These are phyloP conservation scores for Leishmania braziliensis DNA, from an alignment of 208 protist genomes.

Conservation along the genomic window DNA sequence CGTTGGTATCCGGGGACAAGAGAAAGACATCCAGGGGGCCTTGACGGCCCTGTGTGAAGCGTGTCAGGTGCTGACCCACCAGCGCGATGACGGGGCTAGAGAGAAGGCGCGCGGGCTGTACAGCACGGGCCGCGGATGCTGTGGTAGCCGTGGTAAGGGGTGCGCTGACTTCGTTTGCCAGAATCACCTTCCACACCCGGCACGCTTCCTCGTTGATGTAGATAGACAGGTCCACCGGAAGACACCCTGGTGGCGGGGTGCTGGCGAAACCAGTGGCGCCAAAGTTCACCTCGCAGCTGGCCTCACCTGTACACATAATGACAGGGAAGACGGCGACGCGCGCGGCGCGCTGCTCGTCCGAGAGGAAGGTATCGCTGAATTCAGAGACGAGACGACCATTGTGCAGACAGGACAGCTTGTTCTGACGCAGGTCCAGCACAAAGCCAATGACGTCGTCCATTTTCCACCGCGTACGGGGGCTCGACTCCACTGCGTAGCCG, in stretches of 20 bases:
- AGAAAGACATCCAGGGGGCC: conserved; percentile 66
- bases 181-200: conserved; percentile 62
- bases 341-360: conserved; percentile 20
- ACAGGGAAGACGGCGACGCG: conserved; percentile 66
- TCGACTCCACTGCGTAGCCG: conserved; percentile 67
- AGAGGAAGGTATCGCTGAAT: conserved; percentile 53
- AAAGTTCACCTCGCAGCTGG: conserved; percentile 86
- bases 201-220: conserved; percentile 50
- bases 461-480: conserved; percentile 73
- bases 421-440: conserved; percentile 71
- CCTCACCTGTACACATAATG: conserved; percentile 34
- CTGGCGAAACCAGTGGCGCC: conserved; percentile 69
- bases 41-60: conserved; percentile 43
- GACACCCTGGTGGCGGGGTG: conserved; percentile 52
- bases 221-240: conserved; percentile 78
- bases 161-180: conserved; percentile 42
- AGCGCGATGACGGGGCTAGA: conserved; percentile 15
- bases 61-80: conserved; percentile 11
- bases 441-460: conserved; percentile 83
- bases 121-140: neutral
- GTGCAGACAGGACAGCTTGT: conserved; percentile 64
- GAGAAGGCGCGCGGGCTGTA: conserved; percentile 3
- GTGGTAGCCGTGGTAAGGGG: neutral
- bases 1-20: conserved; percentile 40
- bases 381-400: conserved; percentile 73